Evolutionary conservation across 805 yeast genomes (phyloP).

Genomic region (Millerozyma acaciae): DNA sequence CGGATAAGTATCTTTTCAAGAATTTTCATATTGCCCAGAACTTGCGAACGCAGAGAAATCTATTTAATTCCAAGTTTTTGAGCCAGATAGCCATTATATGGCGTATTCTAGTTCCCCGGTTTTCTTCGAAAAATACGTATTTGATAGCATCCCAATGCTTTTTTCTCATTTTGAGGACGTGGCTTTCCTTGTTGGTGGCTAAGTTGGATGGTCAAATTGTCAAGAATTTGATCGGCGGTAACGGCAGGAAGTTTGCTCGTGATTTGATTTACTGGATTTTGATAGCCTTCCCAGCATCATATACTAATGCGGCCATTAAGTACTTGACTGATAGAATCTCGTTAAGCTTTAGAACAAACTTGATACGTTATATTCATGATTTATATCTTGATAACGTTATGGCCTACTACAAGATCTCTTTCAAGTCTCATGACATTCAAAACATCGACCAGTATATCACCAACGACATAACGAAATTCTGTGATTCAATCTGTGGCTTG

Average conservation of each 20-base stretch:
- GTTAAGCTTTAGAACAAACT: constrained; percentile 77
- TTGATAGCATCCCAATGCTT: constrained; percentile 66
- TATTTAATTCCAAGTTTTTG: constrained; percentile 59
- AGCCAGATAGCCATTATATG: constrained; percentile 73
- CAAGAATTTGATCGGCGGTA: constrained; percentile 79
- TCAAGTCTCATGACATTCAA: constrained; percentile 48
- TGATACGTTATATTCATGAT: constrained; percentile 85
- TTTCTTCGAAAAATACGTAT: constrained; percentile 62
- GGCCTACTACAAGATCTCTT: constrained; percentile 78
- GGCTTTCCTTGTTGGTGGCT: constrained; percentile 81
- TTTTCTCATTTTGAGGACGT: constrained; percentile 77
- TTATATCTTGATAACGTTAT: constrained; percentile 75
- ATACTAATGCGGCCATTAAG: constrained; percentile 86
- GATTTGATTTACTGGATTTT: constrained; percentile 85
- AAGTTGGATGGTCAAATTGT: constrained; percentile 90
- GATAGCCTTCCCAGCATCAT: constrained; percentile 90
- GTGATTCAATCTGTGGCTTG: constrained; percentile 75
- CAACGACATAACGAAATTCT: constrained; percentile 76
- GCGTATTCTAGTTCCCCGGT: constrained; percentile 75
- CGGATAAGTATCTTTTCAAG: constrained; percentile 52
- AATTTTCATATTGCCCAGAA: constrained; percentile 36
- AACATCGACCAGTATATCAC: constrained; percentile 87
- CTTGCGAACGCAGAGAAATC: constrained; percentile 23
- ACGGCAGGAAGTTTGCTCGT: constrained; percentile 66
- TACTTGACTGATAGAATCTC: constrained; percentile 73